These are phyloP conservation scores for Anisodus acutangulus DNA, from an alignment of 257 asterid genomes.

Conservation along the genomic window DNA sequence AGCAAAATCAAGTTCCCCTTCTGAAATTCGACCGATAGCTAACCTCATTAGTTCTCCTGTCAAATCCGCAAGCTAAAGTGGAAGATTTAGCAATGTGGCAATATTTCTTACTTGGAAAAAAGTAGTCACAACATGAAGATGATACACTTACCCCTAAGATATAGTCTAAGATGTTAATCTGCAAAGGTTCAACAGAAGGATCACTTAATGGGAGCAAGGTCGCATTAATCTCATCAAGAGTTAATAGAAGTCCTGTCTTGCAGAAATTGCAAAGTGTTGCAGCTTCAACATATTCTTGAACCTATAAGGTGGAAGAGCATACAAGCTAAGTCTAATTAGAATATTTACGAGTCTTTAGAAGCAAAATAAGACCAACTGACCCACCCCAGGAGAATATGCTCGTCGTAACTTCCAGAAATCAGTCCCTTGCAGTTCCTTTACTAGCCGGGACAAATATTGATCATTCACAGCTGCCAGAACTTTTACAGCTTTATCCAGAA, in stretches of 20 bases:
- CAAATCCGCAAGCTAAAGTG: slow-evolving; percentile 84
- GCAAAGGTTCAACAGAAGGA: slow-evolving; percentile 84
- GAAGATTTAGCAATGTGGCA: slow-evolving; percentile 31
- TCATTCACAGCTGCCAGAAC: slow-evolving; percentile 77
- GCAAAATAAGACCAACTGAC: slow-evolving; percentile 27
- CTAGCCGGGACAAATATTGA: slow-evolving; percentile 68
- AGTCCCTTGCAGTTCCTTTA: slow-evolving; percentile 81
- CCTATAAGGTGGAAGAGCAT: slow-evolving; percentile 49
- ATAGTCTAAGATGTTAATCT: slow-evolving; percentile 82
- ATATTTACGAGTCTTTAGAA: slow-evolving; percentile 22
- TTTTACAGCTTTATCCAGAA: slow-evolving; percentile 73
- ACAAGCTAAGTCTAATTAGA: slow-evolving; percentile 28
- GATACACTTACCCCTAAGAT: slow-evolving; percentile 74
- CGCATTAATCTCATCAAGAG: slow-evolving; percentile 81
- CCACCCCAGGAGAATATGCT: slow-evolving; percentile 97
- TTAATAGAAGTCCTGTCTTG: slow-evolving; percentile 74
- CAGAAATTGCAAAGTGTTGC: slow-evolving; percentile 84
- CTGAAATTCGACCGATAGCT: slow-evolving; percentile 96
- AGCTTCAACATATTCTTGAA: slow-evolving; percentile 97
- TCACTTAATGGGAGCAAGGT: slow-evolving; percentile 61
- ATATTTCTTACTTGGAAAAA: neutral
- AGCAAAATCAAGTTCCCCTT: slow-evolving; percentile 86
- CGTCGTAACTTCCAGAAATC: slow-evolving; percentile 95
- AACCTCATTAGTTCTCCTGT: slow-evolving; percentile 97
- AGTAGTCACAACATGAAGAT: neutral